A percentile compares a stretch with the other conserved stretches of the same genome.
phyloP scores from a whole-genome alignment of 1,284 basidiomycete species.

The Ceratorhiza oryzae-sativae region DNA sequence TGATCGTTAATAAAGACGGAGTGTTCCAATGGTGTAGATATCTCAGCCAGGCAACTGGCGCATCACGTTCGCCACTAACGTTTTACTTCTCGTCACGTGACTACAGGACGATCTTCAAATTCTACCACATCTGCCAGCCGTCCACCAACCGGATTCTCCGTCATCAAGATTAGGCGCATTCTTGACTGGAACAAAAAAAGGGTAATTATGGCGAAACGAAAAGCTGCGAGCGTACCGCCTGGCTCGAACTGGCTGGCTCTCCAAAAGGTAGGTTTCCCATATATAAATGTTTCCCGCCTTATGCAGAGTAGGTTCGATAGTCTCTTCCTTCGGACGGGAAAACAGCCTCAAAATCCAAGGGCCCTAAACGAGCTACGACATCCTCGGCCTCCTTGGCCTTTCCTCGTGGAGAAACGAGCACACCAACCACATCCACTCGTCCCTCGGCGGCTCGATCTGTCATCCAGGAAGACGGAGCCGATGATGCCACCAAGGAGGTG shows the following conservation, averaged over 20 bases:
- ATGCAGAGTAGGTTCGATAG: not conserved
- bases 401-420: not conserved
- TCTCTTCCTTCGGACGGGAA: not conserved
- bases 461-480: not conserved
- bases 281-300: not conserved
- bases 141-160: too few species aligned
- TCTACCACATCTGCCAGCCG: too few species aligned
- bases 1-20: too few species aligned
- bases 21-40: too few species aligned
- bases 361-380: not conserved
- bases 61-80: too few species aligned
- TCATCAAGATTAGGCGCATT: too few species aligned
- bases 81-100: too few species aligned
- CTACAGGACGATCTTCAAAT: too few species aligned
- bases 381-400: not conserved
- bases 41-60: too few species aligned
- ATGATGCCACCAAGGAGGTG: conserved; percentile 4
- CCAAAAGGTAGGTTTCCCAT: conserved; percentile 8
- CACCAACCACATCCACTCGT: not conserved
- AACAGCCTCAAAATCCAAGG: not conserved
- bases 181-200: too few species aligned
- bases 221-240: not conserved
- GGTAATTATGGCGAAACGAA: conserved; percentile 13
- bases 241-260: conserved; percentile 38
- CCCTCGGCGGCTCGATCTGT: not conserved